A percentile compares a stretch with the other conserved stretches of the same genome.
phyloP scores from a whole-genome alignment of 1,139 yeast species.

The Lodderomyces jiufengensis region DNA sequence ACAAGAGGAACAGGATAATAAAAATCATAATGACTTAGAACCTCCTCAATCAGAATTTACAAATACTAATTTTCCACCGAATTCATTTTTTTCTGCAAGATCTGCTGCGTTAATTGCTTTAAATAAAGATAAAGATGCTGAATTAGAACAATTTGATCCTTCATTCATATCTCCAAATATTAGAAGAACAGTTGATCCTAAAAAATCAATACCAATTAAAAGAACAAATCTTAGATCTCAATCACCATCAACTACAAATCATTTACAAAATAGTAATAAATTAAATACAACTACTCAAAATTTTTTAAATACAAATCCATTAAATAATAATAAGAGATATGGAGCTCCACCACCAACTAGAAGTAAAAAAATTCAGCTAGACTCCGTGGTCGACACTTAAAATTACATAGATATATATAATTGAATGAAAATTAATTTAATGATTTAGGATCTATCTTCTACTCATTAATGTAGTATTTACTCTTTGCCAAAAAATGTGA shows the following conservation, averaged over 20 bases:
- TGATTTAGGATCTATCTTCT: no score
- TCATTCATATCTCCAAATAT: conserved; percentile 49
- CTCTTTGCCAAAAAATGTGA: no score
- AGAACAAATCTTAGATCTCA: conserved; percentile 31
- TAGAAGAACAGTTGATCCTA: conserved; percentile 54
- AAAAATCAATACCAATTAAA: conserved; percentile 55
- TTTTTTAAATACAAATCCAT: not conserved
- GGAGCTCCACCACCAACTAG: conserved; percentile 12
- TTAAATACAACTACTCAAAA: conserved; percentile 9
- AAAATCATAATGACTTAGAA: not conserved
- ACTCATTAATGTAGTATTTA: no score
- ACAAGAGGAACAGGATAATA: not conserved
- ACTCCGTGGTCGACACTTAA: conserved; percentile 1
- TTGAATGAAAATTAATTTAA: no score
- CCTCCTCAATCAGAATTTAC: conserved; percentile 9
- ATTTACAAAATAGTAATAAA: conserved; percentile 9
- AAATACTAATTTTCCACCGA: not conserved
- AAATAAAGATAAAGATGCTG: conserved; percentile 31
- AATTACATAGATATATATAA: not conserved
- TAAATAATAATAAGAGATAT: conserved; percentile 10
- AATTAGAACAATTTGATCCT: conserved; percentile 44
- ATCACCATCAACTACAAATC: conserved; percentile 17
- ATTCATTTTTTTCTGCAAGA: conserved; percentile 57
- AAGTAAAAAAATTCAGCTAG: conserved; percentile 1
- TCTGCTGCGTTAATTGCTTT: conserved; percentile 51